Base-by-base conservation (phyloP, 2,329 filamentous ascomycete genomes). In the Aspergillus sp. region DNA sequence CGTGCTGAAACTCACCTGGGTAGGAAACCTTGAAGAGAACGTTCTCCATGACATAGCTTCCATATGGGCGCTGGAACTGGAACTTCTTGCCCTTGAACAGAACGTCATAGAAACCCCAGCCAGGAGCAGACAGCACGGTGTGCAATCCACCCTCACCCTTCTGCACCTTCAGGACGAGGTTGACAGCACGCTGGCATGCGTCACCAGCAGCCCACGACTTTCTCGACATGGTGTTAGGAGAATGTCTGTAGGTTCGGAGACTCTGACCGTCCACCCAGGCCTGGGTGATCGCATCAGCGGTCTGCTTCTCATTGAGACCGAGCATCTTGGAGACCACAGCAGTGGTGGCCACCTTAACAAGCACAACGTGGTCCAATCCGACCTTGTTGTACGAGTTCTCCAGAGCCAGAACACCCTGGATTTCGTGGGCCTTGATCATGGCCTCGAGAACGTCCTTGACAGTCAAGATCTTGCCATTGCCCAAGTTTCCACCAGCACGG, bases 11-110 rank as follows among this genome's bases (percentile, higher is more conserved):
- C 79, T 67, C 76, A 89, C 87, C 87, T 64, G 91, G 91, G 69
- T 96, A 97, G 37, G 93, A 98, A 48, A 98, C 93, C 82, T 98
- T 98, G 85, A 98, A 98, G 52, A 98, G 83, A 48, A 98, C 90
- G 64, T 97, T 98, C 82, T 98, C 93, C 93, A 98, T 98, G 56
- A 98, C 93, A 70, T 98, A 98, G 77, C 87, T 95, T 65, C 90
- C 91, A 65, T 98, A 98, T 46, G 85, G 83, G 51, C 93, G 84
- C 78, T 97, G 91, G 79, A 96, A 98, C 69, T 90, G 77, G 68
- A 98, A 98, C 71, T 88, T 88, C 61, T 94, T 89, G 72, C 90
- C 90, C 76, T 90, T 88, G 79, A 97, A 98, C 52, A 94, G 81
- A 53, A 97, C 90, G 65, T 98, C 93, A 74, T 98, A 98, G 81